Percentiles rank a stretch among this genome's conserved stretches.
phyloP scores from a whole-genome alignment of 2,329 filamentous ascomycete genomes.

The Neoascochyta sp. region DNA sequence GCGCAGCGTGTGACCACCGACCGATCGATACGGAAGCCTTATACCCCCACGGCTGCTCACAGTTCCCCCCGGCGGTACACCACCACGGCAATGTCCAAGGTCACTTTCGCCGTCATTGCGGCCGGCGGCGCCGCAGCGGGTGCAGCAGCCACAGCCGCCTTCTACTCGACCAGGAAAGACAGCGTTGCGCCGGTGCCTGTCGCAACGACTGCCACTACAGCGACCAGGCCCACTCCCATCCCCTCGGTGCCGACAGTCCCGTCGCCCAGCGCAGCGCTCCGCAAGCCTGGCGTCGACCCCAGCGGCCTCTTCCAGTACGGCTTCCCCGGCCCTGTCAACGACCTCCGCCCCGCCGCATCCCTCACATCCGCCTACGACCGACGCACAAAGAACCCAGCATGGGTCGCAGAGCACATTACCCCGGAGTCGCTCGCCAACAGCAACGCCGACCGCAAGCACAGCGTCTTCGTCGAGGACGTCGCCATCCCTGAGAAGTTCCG shows the following conservation, averaged over 20 bases:
- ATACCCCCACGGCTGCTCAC: constrained; percentile 1
- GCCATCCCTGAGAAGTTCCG: constrained; percentile 81
- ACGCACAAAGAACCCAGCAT: constrained; percentile 83
- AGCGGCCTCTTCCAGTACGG: constrained; percentile 56
- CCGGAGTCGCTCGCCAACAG: constrained; percentile 71
- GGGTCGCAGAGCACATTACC: constrained; percentile 93
- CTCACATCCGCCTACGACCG: constrained; percentile 89
- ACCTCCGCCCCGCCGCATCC: constrained; percentile 71
- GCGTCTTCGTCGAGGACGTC: constrained; percentile 76
- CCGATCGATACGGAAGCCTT: too few relatives aligned
- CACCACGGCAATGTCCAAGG: constrained; percentile 46
- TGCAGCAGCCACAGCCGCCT: constrained; percentile 47
- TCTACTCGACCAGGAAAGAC: constrained; percentile 40
- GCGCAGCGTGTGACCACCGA: too few relatives aligned
- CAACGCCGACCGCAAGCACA: constrained; percentile 80
- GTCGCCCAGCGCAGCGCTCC: constrained; percentile 17
- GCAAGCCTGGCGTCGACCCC: constrained; percentile 44
- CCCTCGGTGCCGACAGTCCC: constrained; percentile 26
- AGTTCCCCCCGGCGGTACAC: constrained; percentile 1
- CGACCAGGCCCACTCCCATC: constrained; percentile 22
- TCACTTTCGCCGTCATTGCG: constrained; percentile 49
- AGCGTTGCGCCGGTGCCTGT: constrained; percentile 20
- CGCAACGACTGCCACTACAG: constrained; percentile 36
- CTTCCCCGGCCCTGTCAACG: constrained; percentile 85
- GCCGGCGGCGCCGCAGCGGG: constrained; percentile 48